phyloP scores from a whole-genome alignment of 129 eudicot genomes.

The Cynara cardunculus region DNA sequence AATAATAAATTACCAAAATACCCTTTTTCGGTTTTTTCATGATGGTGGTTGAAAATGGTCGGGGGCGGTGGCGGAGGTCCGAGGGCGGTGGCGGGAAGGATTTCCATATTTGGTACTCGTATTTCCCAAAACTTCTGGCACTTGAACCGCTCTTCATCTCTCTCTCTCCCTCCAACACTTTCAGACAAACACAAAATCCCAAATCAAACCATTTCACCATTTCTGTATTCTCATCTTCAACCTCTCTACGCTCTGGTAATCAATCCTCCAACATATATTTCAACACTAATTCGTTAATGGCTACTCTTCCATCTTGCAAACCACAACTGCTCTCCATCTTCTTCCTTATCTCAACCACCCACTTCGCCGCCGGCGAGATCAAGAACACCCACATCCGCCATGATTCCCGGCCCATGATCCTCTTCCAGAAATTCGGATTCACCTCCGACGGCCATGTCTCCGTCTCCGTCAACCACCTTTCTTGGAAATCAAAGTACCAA shows the following conservation, averaged over 20 bases:
- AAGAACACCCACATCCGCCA: conserved; percentile 19
- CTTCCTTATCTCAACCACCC: conserved; percentile 10
- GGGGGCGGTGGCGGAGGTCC: no score
- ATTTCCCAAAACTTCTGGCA: conserved; percentile 6
- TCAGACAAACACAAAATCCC: not conserved
- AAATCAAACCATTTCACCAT: not conserved
- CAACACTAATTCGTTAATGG: not conserved
- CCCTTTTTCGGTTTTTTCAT: no score
- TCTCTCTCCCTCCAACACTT: not conserved
- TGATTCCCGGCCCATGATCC: conserved; percentile 36
- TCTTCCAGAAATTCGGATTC: conserved; percentile 36
- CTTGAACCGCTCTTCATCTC: conserved; percentile 4
- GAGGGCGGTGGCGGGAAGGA: no score
- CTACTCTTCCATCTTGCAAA: not conserved
- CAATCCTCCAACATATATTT: not conserved
- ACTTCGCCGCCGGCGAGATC: conserved; percentile 24
- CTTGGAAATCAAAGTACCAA: conserved; percentile 19
- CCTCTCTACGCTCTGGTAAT: no score
- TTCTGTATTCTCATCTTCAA: not conserved
- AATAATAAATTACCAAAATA: no score
- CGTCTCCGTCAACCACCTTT: conserved; percentile 10
- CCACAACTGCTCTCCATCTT: not conserved
- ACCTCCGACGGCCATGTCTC: conserved; percentile 23
- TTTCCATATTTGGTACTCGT: not conserved
- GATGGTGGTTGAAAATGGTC: no score